These are phyloP conservation scores for Fusarium subtropicale DNA, from an alignment of 2,329 filamentous ascomycete genomes.

Conservation along the genomic window DNA sequence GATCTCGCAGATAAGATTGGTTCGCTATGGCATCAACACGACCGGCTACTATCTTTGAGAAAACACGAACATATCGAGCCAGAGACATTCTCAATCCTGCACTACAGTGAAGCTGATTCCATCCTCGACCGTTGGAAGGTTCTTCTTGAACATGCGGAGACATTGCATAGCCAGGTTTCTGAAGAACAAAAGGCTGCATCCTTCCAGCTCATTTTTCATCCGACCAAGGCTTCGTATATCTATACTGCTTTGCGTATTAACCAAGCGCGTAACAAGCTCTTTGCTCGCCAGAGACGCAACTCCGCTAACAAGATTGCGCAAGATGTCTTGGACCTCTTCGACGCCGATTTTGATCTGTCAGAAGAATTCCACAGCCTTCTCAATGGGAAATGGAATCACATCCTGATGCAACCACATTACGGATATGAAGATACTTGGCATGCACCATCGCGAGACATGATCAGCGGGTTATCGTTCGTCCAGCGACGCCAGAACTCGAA, in stretches of 20 bases:
- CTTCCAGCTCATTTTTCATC: slow-evolving; percentile 70
- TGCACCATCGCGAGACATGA: slow-evolving; percentile 67
- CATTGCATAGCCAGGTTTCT: slow-evolving; percentile 55
- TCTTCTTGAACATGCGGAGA: slow-evolving; percentile 57
- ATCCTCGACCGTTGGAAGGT: slow-evolving; percentile 62
- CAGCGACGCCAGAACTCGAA: slow-evolving; percentile 61
- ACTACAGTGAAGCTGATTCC: slow-evolving; percentile 68
- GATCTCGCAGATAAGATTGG: slow-evolving; percentile 58
- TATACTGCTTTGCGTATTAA: slow-evolving; percentile 59
- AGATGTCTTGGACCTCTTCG: slow-evolving; percentile 61
- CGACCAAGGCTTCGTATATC: slow-evolving; percentile 64
- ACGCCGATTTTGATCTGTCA: slow-evolving; percentile 62
- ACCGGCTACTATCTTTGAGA: slow-evolving; percentile 58
- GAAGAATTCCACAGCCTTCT: slow-evolving; percentile 63
- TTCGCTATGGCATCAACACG: slow-evolving; percentile 62
- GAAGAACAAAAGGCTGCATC: slow-evolving; percentile 60
- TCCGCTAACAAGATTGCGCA: slow-evolving; percentile 62
- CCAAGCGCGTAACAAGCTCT: slow-evolving; percentile 61
- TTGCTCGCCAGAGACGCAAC: slow-evolving; percentile 64
- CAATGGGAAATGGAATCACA: slow-evolving; percentile 67
- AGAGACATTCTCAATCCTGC: slow-evolving; percentile 65
- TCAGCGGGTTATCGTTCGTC: slow-evolving; percentile 64
- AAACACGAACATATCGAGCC: slow-evolving; percentile 70
- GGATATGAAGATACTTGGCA: slow-evolving; percentile 66
- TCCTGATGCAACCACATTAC: slow-evolving; percentile 62